Evolutionary conservation across 2,329 filamentous ascomycete genomes (phyloP).

Genomic region (Sporothrix protearum): DNA sequence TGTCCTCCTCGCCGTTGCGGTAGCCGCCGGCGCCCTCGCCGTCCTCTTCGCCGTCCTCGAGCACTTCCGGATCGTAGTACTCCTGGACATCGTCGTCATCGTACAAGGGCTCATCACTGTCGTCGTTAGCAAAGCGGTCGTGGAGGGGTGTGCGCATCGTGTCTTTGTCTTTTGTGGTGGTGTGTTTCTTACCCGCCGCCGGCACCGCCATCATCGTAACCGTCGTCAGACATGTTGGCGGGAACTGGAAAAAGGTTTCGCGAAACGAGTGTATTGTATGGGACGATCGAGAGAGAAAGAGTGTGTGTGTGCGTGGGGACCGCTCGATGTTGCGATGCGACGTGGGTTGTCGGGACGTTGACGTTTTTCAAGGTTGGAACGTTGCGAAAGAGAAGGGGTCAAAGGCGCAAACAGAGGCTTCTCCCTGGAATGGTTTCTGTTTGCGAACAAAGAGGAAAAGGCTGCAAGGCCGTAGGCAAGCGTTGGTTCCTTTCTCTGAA

Average conservation of each 20-base stretch:
- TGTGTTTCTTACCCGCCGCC: constrained; percentile 49
- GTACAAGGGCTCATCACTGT: constrained; percentile 65
- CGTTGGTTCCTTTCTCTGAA: background rate
- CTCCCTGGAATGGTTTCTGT: constrained; percentile 14
- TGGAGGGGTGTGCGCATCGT: background rate
- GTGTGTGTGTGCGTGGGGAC: background rate
- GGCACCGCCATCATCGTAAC: constrained; percentile 55
- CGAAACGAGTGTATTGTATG: constrained; percentile 14
- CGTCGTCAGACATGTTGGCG: constrained; percentile 66
- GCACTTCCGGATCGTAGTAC: constrained; percentile 54
- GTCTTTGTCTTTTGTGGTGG: background rate
- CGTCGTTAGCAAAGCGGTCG: background rate
- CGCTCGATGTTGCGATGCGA: background rate
- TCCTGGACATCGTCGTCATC: constrained; percentile 65
- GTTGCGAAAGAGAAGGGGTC: background rate
- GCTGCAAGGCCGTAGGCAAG: background rate
- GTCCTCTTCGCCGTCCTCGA: constrained; percentile 51
- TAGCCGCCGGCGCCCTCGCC: constrained; percentile 45
- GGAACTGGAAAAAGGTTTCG: background rate
- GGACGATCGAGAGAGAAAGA: background rate
- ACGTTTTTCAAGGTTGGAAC: no score
- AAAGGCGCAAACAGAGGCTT: background rate
- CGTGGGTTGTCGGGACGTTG: background rate
- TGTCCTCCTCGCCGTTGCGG: constrained; percentile 49
- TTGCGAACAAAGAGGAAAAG: constrained; percentile 15